Evolutionary conservation across 2,329 filamentous ascomycete genomes (phyloP).

Genomic region (Diaporthe sp.): DNA sequence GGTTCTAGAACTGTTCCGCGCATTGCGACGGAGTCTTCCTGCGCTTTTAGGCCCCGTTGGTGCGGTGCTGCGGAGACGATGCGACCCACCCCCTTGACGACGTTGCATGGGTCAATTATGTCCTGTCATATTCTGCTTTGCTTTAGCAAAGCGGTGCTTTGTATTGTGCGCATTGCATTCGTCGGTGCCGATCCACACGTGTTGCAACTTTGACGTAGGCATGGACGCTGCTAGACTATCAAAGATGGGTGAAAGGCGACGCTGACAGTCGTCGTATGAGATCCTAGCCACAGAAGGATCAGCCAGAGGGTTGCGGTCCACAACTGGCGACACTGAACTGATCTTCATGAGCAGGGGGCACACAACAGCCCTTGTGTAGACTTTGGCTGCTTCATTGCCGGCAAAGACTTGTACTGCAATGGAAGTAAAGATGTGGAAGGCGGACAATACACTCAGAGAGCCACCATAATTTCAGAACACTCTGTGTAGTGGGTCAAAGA

Average conservation of each 20-base stretch:
- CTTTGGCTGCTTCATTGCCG: not conserved
- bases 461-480: not conserved
- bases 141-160: not conserved
- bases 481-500: not conserved
- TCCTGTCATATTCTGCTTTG: conserved; percentile 6
- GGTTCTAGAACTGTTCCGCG: conserved; percentile 1
- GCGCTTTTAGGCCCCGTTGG: conserved; percentile 4
- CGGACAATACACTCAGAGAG: not conserved
- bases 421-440: not conserved
- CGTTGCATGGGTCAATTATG: not conserved
- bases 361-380: too few relatives aligned
- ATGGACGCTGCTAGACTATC: not conserved
- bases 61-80: conserved; percentile 11
- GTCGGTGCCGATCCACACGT: not conserved
- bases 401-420: too few relatives aligned
- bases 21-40: not conserved
- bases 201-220: not conserved
- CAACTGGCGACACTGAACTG: not conserved
- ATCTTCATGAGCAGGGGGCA: not conserved
- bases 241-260: not conserved
- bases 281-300: not conserved
- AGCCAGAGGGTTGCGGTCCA: not conserved
- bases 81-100: not conserved
- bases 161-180: not conserved
- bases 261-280: too few relatives aligned